Conservation (phyloP, 495 filamentous ascomycete species). For the Lophiostoma macrostomum region DNA sequence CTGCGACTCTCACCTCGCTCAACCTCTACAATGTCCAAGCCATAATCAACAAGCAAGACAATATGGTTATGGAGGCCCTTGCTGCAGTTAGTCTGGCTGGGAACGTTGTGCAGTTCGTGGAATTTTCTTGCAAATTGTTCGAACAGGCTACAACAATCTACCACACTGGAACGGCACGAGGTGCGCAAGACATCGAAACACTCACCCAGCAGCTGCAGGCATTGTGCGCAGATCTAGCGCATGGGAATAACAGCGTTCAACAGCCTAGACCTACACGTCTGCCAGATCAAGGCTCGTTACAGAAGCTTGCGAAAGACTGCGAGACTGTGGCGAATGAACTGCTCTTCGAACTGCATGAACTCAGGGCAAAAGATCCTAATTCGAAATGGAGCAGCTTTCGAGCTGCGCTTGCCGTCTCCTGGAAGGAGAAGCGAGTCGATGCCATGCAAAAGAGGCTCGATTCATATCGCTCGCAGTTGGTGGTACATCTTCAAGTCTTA, state of each 20-base stretch:
- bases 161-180: background rate
- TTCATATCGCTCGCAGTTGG: constrained; percentile 2
- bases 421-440: background rate
- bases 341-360: background rate
- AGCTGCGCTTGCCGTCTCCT: background rate
- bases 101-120: constrained; percentile 17
- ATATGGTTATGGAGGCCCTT: constrained; percentile 21
- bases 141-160: background rate
- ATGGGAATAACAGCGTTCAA: background rate
- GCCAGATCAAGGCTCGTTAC: background rate
- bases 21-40: too few species aligned
- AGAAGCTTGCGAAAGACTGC: constrained; percentile 2
- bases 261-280: too few species aligned
- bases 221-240: background rate
- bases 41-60: too few species aligned
- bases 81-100: constrained; percentile 13
- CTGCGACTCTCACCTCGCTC: too few species aligned
- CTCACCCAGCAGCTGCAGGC: background rate
- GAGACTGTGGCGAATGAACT: background rate
- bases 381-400: constrained; percentile 18
- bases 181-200: background rate
- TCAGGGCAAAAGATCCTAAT: constrained; percentile 2
- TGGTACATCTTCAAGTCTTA: constrained; percentile 3
- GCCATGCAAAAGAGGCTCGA: constrained; percentile 6
- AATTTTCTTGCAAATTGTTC: constrained; percentile 16